Conservation (phyloP, 2,329 filamentous ascomycete genomes). For the Aspergillus awamori region DNA sequence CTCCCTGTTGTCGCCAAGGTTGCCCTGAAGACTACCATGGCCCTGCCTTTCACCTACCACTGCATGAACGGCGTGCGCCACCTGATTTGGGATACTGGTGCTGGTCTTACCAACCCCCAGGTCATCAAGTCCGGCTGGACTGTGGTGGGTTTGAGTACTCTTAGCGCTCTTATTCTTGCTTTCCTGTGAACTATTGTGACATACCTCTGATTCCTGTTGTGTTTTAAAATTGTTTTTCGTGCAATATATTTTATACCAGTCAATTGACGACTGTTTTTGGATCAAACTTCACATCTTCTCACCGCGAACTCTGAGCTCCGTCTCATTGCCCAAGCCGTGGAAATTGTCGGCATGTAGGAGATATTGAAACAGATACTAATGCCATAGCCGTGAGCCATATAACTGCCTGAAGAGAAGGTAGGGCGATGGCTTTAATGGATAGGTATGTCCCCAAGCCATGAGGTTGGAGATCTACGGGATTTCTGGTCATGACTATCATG, state of each 20-base stretch:
- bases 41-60: conserved; percentile 70
- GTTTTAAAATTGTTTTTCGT: conserved; percentile 31
- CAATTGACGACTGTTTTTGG: conserved; percentile 27
- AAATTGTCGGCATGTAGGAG: not conserved
- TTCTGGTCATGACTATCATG: too few relatives aligned
- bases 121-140: conserved; percentile 68
- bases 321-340: not conserved
- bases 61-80: conserved; percentile 70
- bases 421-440: not conserved
- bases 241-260: conserved; percentile 29
- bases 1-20: conserved; percentile 64
- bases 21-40: conserved; percentile 59
- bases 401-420: not conserved
- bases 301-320: not conserved
- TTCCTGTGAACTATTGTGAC: conserved; percentile 42
- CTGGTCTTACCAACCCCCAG: conserved; percentile 63
- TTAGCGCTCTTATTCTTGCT: conserved; percentile 53
- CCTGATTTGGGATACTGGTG: conserved; percentile 70
- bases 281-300: conserved; percentile 2
- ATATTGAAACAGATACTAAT: not conserved
- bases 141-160: conserved; percentile 59
- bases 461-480: not conserved
- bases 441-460: not conserved
- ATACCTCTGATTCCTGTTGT: conserved; percentile 37
- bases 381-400: not conserved